Conservation (phyloP, 169 alveolate genomes). For the Plasmodium adleri region DNA sequence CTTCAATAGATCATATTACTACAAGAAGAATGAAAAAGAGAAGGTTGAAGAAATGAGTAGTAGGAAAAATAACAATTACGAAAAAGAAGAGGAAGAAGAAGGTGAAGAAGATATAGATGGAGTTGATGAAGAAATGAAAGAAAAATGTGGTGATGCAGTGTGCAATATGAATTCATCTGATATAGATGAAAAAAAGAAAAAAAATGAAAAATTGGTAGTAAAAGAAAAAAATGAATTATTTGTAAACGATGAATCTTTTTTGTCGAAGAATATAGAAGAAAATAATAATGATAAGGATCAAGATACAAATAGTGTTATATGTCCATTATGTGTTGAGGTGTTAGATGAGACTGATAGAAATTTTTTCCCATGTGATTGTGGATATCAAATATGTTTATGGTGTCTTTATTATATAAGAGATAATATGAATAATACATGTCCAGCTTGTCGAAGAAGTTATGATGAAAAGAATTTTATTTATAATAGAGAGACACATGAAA, state of each 20-base stretch:
- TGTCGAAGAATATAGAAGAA: neutral
- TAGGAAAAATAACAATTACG: slow-evolving; percentile 7
- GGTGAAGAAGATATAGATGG: slow-evolving; percentile 16
- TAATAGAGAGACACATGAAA: slow-evolving; percentile 75
- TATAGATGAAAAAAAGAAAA: slow-evolving; percentile 22
- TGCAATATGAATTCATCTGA: neutral
- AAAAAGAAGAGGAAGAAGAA: slow-evolving; percentile 26
- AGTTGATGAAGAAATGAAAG: slow-evolving; percentile 10
- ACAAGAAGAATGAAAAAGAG: slow-evolving; percentile 48
- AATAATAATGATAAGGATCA: slow-evolving; percentile 22
- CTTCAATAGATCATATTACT: slow-evolving; percentile 41
- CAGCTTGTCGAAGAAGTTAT: slow-evolving; percentile 93
- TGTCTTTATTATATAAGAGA: slow-evolving; percentile 91
- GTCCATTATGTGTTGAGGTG: slow-evolving; percentile 93
- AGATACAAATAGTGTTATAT: slow-evolving; percentile 68
- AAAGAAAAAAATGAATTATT: slow-evolving; percentile 20
- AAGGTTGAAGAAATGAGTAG: slow-evolving; percentile 9
- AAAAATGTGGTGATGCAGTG: neutral
- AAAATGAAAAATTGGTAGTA: neutral
- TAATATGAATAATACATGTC: slow-evolving; percentile 92
- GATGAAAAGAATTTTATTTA: slow-evolving; percentile 87
- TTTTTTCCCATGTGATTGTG: slow-evolving; percentile 93
- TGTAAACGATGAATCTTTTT: neutral
- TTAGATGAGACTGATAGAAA: slow-evolving; percentile 92
- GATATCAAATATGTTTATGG: slow-evolving; percentile 94